These are phyloP conservation scores for Rhododendron ferrugineum DNA, from an alignment of 148 eudicot genomes.

Conservation along the genomic window DNA sequence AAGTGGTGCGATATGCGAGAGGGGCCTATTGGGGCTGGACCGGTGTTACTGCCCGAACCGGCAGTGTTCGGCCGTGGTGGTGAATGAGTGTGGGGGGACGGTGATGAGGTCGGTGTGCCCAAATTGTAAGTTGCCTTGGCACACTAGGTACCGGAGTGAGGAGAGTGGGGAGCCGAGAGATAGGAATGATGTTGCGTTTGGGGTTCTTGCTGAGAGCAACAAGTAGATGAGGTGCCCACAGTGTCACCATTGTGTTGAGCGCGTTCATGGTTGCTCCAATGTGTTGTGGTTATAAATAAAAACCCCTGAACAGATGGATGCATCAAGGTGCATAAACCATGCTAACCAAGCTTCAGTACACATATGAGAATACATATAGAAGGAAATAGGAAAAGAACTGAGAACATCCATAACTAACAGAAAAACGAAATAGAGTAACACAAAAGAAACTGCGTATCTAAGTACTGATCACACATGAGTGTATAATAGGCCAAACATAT, in stretches of 20 bases:
- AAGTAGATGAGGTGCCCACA: too few species aligned
- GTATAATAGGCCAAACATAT: background rate
- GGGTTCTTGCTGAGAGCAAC: too few species aligned
- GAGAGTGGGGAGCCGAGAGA: conserved; percentile 30
- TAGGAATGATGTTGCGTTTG: too few species aligned
- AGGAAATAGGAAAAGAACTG: background rate
- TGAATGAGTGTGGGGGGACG: conserved; percentile 40
- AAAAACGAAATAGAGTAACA: background rate
- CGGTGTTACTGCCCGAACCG: conserved; percentile 40
- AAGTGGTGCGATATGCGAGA: too few species aligned
- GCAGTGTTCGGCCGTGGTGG: conserved; percentile 27
- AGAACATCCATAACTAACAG: background rate
- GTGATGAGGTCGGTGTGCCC: conserved; percentile 23
- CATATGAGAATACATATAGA: background rate
- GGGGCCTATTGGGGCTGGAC: background rate
- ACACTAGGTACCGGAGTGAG: conserved; percentile 37
- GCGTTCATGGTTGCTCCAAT: too few species aligned
- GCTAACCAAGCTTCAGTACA: background rate
- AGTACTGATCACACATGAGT: too few species aligned
- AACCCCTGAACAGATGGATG: background rate
- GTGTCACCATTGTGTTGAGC: too few species aligned
- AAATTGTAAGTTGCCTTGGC: conserved; percentile 37
- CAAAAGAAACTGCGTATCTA: background rate
- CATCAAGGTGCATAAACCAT: background rate
- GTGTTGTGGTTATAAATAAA: too few species aligned